Evolutionary conservation across 192 early-diverging fungal genomes (phyloP), one percentile per base, ranked within the genome.

Genomic region (Radiomyces spectabilis): DNA sequence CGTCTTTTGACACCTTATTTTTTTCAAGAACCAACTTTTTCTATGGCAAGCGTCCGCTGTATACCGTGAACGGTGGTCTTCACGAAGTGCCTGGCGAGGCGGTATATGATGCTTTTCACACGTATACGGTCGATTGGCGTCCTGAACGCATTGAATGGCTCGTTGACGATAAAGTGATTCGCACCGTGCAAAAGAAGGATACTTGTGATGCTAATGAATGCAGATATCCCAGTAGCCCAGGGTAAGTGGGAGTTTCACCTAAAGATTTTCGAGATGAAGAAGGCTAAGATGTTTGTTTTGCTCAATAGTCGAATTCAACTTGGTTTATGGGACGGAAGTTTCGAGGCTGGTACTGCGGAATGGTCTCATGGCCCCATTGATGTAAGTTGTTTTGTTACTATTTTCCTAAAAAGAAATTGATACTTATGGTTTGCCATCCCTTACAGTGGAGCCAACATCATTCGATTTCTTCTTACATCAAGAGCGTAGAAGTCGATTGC

Each of bases 321-420:
- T 38, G 68, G 69, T 5, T 52, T 76, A 21, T 76, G 74, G 74
- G 74, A 76, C 47, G 66, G 40, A 13, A 46, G 41, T 53, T 31
- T 4, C 1, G 24, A 13, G 19, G 12, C 50, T 46, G 16, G 34
- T 29, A 61, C 59, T 37, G 50, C 50, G 44, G 25, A 61, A 46
- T 61, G 59, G 59, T 41, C 59, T 22, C 25, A 53, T 18, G 59
- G 59, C 9, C 59, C 50, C 16, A 53, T 61, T 25, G 27, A 61
- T 7, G 55, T 57, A 57, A 57, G 55, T 57, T 33, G 0, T 34
- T 6, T 44, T 13, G n/a, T n/a, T n/a, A n/a, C n/a, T n/a, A n/a
- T n/a, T n/a, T n/a, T n/a, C n/a, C n/a, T n/a, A n/a, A n/a, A n/a
- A n/a, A n/a, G n/a, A n/a, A n/a, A n/a, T n/a, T n/a, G n/a, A n/a